These are phyloP conservation scores for Mitragyna speciosa DNA, from an alignment of 257 asterid species.

Conservation along the genomic window DNA sequence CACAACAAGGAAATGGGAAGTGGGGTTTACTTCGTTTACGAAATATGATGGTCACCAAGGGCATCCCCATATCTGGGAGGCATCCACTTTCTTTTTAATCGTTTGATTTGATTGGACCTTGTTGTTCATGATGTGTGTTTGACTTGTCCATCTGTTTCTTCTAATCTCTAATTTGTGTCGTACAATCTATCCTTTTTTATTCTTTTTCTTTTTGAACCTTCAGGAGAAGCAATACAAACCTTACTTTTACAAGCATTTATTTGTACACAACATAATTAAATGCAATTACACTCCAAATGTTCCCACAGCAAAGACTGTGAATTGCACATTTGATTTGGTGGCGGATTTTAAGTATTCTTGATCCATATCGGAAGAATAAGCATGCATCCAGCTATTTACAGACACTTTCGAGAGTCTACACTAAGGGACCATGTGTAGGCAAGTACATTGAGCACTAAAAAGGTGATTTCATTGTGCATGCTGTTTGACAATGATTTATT, in stretches of 20 bases:
- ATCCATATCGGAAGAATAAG: too few species aligned
- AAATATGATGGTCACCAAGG: neutral
- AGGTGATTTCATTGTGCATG: neutral
- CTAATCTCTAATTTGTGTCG: slow-evolving; percentile 10
- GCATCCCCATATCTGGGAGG: slow-evolving; percentile 38
- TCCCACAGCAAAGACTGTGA: neutral
- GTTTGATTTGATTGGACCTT: slow-evolving; percentile 39
- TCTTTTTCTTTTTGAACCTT: too few species aligned
- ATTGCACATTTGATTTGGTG: neutral
- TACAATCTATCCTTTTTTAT: neutral
- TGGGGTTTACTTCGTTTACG: slow-evolving; percentile 23
- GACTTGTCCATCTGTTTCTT: slow-evolving; percentile 33
- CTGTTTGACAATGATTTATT: neutral
- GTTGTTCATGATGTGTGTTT: slow-evolving; percentile 6
- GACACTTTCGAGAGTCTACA: too few species aligned
- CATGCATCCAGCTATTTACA: too few species aligned
- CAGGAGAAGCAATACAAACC: too few species aligned
- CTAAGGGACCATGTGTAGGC: neutral
- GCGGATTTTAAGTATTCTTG: too few species aligned
- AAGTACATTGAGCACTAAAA: neutral
- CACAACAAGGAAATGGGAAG: neutral
- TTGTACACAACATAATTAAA: neutral
- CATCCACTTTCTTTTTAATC: slow-evolving; percentile 1
- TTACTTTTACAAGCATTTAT: too few species aligned
- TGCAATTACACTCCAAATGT: neutral